Conservation (phyloP, 1,139 yeast genomes). For the Debaryomyces robertsiae region DNA sequence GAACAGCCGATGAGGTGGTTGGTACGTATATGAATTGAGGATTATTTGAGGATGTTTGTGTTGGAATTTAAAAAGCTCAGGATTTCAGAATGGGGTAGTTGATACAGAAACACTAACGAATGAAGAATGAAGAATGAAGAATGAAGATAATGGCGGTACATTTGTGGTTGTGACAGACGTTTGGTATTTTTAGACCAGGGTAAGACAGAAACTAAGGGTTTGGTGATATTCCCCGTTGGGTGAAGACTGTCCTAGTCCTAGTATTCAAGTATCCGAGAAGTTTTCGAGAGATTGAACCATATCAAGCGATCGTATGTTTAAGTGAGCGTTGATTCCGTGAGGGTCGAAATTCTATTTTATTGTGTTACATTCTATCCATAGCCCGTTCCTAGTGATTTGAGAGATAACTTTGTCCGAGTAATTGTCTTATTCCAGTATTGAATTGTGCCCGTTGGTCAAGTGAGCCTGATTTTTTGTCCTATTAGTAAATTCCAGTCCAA, state of each 20-base stretch:
- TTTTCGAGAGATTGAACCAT: background rate
- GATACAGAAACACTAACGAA: too few species aligned
- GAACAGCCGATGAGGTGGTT: too few species aligned
- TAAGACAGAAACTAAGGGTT: conserved; percentile 6
- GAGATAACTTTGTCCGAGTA: too few species aligned
- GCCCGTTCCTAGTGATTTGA: too few species aligned
- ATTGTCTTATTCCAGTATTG: background rate
- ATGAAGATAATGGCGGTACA: too few species aligned
- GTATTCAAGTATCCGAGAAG: background rate
- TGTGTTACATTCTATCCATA: too few species aligned
- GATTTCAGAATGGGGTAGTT: too few species aligned
- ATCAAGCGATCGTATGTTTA: background rate
- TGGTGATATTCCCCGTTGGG: conserved; percentile 3
- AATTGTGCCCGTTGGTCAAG: conserved; percentile 1
- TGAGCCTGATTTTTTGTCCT: background rate
- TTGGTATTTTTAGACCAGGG: conserved; percentile 11
- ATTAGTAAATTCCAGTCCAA: too few species aligned
- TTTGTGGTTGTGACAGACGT: conserved; percentile 5
- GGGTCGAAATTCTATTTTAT: background rate
- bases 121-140: too few species aligned
- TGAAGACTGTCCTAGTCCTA: conserved; percentile 4
- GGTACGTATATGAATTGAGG: too few species aligned
- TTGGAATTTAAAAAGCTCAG: too few species aligned
- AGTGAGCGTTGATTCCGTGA: background rate
- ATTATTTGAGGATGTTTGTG: too few species aligned